A percentile compares a stretch with the other conserved stretches of the same genome.
Conservation (phyloP, 163 green algal species). For the Scenedesmus sp. region DNA sequence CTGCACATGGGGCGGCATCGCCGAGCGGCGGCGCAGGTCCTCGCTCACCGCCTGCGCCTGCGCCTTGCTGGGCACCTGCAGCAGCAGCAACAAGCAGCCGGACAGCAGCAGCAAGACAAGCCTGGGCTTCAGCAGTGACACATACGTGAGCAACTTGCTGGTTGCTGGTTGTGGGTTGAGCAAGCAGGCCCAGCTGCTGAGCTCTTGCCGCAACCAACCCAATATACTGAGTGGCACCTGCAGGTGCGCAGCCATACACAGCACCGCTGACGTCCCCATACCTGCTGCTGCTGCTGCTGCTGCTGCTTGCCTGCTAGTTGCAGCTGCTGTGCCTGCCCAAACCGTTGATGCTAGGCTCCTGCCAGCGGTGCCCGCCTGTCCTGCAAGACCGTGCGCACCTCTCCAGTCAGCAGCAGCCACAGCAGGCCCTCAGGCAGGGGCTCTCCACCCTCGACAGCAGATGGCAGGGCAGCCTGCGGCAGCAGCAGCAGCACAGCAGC, state of each 20-base stretch:
- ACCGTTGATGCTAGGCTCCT: background rate
- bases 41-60: conserved; percentile 87
- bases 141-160: too few species aligned
- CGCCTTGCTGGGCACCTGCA: conserved; percentile 84
- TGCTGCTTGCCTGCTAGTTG: background rate
- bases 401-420: conserved; percentile 97
- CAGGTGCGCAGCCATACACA: too few species aligned
- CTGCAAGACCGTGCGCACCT: conserved; percentile 68
- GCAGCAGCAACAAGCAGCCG: background rate
- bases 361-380: background rate
- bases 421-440: conserved; percentile 97
- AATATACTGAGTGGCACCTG: too few species aligned
- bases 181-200: background rate
- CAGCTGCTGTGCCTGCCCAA: too few species aligned
- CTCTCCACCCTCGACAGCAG: conserved; percentile 81
- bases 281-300: background rate
- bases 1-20: conserved; percentile 79
- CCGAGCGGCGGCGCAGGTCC: conserved; percentile 82
- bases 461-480: conserved; percentile 83
- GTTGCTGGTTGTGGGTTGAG: background rate
- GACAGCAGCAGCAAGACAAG: background rate
- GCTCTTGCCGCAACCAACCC: background rate
- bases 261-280: too few species aligned
- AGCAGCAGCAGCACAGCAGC: background rate
- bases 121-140: background rate